Evolutionary conservation across 805 yeast genomes (phyloP).

Genomic region (Cyberlindnera euphorbiae): DNA sequence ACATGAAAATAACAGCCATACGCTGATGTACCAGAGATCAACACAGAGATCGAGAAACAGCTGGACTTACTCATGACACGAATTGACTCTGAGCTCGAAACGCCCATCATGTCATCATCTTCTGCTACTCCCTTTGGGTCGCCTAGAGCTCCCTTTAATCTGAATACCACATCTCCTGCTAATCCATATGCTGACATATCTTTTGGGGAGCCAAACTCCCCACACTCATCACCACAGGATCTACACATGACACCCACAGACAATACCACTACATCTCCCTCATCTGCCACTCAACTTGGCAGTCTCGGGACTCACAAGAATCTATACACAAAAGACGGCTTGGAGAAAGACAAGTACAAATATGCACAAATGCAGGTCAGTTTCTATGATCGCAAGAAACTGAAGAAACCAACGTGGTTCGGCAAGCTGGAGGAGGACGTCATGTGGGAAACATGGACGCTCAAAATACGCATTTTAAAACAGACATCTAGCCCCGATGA

Average conservation of each 20-base stretch:
- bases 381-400: slow-evolving; percentile 35
- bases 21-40: slow-evolving; percentile 40
- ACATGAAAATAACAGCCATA: too few species aligned
- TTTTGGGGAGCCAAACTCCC: too few species aligned
- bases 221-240: too few species aligned
- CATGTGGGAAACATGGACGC: slow-evolving; percentile 71
- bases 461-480: slow-evolving; percentile 46
- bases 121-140: slow-evolving; percentile 22
- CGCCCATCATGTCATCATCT: slow-evolving; percentile 19
- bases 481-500: slow-evolving; percentile 23
- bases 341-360: slow-evolving; percentile 16
- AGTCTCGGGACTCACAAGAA: too few species aligned
- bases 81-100: slow-evolving; percentile 18
- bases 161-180: slow-evolving; percentile 6
- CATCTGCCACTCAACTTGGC: too few species aligned
- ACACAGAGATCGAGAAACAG: slow-evolving; percentile 34
- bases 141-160: slow-evolving; percentile 16
- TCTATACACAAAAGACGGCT: slow-evolving; percentile 9
- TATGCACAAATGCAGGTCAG: slow-evolving; percentile 33
- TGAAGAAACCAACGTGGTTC: slow-evolving; percentile 54
- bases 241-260: too few species aligned
- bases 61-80: slow-evolving; percentile 28
- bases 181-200: slow-evolving; percentile 19
- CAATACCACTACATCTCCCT: too few species aligned
- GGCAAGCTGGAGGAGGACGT: slow-evolving; percentile 38